Percentiles rank a stretch among this genome's conserved stretches.
Evolutionary conservation across 129 eudicot genomes (phyloP).

Genomic region (Saposhnikovia divaricata): DNA sequence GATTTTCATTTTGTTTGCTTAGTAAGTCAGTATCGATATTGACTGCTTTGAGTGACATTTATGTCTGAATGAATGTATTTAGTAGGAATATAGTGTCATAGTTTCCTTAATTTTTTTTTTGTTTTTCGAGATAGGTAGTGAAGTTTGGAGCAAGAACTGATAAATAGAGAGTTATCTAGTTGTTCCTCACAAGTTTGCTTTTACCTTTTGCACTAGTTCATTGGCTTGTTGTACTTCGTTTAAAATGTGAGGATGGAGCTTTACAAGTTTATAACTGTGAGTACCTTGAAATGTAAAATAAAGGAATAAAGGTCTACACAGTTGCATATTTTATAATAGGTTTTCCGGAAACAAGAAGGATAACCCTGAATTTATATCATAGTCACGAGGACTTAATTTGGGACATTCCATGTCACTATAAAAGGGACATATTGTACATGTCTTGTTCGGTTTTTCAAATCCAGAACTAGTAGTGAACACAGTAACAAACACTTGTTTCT

Average conservation of each 20-base stretch:
- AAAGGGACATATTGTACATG: neutral
- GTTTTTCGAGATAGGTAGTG: neutral
- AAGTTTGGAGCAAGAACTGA: neutral
- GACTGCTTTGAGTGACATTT: neutral
- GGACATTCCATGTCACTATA: neutral
- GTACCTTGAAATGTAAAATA: neutral
- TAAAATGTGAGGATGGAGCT: neutral
- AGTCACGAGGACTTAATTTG: neutral
- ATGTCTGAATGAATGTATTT: neutral
- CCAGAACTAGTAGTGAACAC: neutral
- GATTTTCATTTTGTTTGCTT: slow-evolving; percentile 6
- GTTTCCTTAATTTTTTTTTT: neutral
- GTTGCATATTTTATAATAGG: neutral
- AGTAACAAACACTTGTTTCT: neutral
- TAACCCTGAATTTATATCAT: neutral
- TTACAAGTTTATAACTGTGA: neutral
- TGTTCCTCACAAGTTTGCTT: neutral
- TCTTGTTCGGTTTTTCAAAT: neutral
- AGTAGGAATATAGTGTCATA: neutral
- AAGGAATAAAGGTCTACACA: neutral
- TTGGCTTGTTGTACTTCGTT: neutral
- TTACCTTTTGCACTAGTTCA: neutral
- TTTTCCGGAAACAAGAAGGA: neutral
- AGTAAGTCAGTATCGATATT: neutral
- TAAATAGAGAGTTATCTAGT: neutral